Evolutionary conservation across 192 early-diverging fungal species (phyloP), one percentile per base, ranked within the genome.

Genomic region (Podila epicladia): DNA sequence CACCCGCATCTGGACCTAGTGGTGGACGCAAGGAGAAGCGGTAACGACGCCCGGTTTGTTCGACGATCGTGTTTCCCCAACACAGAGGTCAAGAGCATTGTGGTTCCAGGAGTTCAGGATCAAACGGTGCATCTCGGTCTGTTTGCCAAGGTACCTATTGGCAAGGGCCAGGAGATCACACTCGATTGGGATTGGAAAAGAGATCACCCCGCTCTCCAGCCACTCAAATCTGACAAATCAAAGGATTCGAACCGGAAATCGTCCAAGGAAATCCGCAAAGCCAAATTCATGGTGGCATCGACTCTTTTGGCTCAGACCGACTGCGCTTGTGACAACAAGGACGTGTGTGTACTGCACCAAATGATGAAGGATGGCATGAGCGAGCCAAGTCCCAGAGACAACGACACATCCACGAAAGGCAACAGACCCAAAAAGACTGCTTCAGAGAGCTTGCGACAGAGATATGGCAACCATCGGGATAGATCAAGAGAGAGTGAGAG

Each of bases 171-270:
- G 55, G 92, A 94, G 70, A 86, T 94, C 59, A 93, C 92, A 7
- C 48, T 93, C 9, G 88, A 84, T 15, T 94, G 93, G 93, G 77
- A 88, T n/a, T 94, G 92, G 92, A 88, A 92, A 51, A 58, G 62
- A 15, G 85, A 85, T 9, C 87, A 88, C 68, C 57, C 69, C 29
- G 82, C 83, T 5, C 71, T 84, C 45, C 73, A 78, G 58, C 58
- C 83, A 5, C 73, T 82, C 53, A 66, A 67, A 28, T 55, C 77
- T 24, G 71, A 74, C 64, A 75, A 79, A 48, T 64, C 73, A n/a
- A 77, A 75, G 55, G 68, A 73, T 0, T 60, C 38, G 24, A 60
- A 55, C 50, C 67, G 60, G n/a, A 82, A 64, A 28, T 69, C 45
- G 38, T 69, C 49, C 45, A 80, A 72, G 64, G 78, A 71, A 35